Percentiles rank a stretch among this genome's conserved stretches.
phyloP scores from a whole-genome alignment of 257 asterid genomes.

The Oldenlandia corymbosa region DNA sequence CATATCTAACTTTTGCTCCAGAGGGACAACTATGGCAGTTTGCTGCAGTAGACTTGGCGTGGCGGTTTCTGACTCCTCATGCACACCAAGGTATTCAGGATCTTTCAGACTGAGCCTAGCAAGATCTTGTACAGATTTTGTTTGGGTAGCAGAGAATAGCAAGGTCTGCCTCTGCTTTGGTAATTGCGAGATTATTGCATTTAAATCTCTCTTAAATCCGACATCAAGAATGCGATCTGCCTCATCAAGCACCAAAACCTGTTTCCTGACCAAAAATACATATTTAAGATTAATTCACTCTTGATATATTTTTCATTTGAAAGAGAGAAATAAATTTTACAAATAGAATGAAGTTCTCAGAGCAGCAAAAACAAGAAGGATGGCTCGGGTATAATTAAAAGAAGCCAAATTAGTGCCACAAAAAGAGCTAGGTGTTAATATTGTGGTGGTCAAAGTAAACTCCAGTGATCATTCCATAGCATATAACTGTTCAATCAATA shows the following conservation, averaged over 20 bases:
- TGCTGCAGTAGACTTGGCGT: slow-evolving; percentile 81
- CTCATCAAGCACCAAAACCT: slow-evolving; percentile 94
- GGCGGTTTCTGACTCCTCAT: slow-evolving; percentile 78
- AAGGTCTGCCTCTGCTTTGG: slow-evolving; percentile 84
- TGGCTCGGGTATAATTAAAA: too few relatives aligned
- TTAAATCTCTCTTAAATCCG: slow-evolving; percentile 69
- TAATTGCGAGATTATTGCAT: slow-evolving; percentile 89
- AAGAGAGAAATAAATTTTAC: neutral
- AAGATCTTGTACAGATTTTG: slow-evolving; percentile 89
- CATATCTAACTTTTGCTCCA: slow-evolving; percentile 83
- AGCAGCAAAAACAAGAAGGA: neutral
- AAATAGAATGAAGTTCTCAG: neutral
- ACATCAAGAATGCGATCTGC: slow-evolving; percentile 96
- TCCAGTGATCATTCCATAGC: neutral
- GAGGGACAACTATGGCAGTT: slow-evolving; percentile 73
- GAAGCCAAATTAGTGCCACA: too few relatives aligned
- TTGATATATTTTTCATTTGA: neutral
- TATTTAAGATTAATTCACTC: slow-evolving; percentile 33
- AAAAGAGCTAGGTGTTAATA: neutral
- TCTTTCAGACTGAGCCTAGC: slow-evolving; percentile 97
- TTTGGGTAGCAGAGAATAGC: slow-evolving; percentile 91
- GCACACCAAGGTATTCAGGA: slow-evolving; percentile 92
- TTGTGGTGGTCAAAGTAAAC: neutral
- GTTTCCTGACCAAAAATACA: slow-evolving; percentile 46
- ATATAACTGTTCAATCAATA: neutral